Base-by-base conservation (phyloP, 129 eudicot species). In the Lactuca sativa region DNA sequence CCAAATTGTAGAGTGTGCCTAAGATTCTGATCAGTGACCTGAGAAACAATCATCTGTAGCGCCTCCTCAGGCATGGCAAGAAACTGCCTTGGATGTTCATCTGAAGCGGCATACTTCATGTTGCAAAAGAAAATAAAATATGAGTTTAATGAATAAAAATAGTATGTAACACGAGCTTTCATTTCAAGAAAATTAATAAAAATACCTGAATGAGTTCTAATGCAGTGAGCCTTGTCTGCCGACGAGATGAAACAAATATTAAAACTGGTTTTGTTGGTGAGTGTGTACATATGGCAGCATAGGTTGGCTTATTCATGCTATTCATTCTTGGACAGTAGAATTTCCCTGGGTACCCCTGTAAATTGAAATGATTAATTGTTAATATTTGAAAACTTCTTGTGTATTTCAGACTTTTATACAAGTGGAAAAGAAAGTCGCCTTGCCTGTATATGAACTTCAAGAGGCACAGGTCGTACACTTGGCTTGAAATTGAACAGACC, bases 271-370 rank as follows among this genome's bases (percentile, higher is more conserved):
- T 93, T 74, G 96, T 81, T 58, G 98, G 97, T 33, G 98, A 93
- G 74, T 93, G 98, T 17, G 98, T 86, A 74, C 90, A 85, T 75
- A 93, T 93, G 62, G 98, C 98, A 71, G 98, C 98, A 79, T 93
- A 93, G 13, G 98, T 78, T 57, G 98, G 98, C 58, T 93, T 93
- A 62, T 93, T 93, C 98, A 93, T 93, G 86, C 97, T 93, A 73
- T 89, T 89, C 98, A 93, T 93, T 78, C 98, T 86, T 67, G 98
- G 98, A 85, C 96, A 93, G 76, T 93, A 93, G 75, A 73, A 93
- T 77, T 93, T 93, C 76, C 98, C 98, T n/a, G 98, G 98, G 73
- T 93, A 93, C 72, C 98, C 98, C 98, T 93, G 77, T 80, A n/a
- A 18, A 73, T 10, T 38, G 18, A 31, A 65, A 53, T 7, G 32